These are phyloP conservation scores for Sicyos baderoa DNA, from an alignment of 306 rosid species.

Conservation along the genomic window DNA sequence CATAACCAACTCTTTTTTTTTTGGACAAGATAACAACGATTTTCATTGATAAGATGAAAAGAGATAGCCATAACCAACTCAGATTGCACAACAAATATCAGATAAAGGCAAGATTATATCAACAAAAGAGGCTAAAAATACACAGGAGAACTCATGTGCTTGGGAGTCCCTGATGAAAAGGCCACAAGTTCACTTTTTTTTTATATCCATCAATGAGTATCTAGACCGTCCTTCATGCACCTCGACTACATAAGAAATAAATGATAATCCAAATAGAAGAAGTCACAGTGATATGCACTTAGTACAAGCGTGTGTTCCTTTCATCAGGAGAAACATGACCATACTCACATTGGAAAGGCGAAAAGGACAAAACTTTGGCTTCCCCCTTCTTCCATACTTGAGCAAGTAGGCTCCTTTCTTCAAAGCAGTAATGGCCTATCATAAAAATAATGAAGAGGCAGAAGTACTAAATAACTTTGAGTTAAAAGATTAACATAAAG, in stretches of 20 bases:
- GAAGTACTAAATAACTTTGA: constrained; percentile 17
- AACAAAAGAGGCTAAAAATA: not conserved
- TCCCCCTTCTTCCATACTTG: constrained; percentile 98
- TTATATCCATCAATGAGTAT: not conserved
- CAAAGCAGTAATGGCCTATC: constrained; percentile 91
- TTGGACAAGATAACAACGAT: too few relatives aligned
- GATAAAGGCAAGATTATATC: not conserved
- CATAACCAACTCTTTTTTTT: not conserved
- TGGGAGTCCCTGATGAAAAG: not conserved
- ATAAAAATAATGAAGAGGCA: constrained; percentile 28
- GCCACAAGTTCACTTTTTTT: not conserved
- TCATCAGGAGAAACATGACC: constrained; percentile 19
- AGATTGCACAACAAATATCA: constrained; percentile 1
- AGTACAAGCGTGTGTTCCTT: constrained; percentile 10
- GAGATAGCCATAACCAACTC: not conserved
- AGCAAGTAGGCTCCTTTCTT: constrained; percentile 95
- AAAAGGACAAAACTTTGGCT: constrained; percentile 92
- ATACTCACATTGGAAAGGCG: constrained; percentile 91
- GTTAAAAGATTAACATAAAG: constrained; percentile 1
- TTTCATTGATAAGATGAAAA: too few relatives aligned
- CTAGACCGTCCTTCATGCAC: not conserved
- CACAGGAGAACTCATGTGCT: too few relatives aligned
- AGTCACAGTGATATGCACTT: not conserved
- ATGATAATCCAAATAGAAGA: not conserved
- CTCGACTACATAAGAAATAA: not conserved